Evolutionary conservation across 2,329 filamentous ascomycete species (phyloP), one percentile per base, ranked within the genome.

Genomic region (Exophiala sp.): DNA sequence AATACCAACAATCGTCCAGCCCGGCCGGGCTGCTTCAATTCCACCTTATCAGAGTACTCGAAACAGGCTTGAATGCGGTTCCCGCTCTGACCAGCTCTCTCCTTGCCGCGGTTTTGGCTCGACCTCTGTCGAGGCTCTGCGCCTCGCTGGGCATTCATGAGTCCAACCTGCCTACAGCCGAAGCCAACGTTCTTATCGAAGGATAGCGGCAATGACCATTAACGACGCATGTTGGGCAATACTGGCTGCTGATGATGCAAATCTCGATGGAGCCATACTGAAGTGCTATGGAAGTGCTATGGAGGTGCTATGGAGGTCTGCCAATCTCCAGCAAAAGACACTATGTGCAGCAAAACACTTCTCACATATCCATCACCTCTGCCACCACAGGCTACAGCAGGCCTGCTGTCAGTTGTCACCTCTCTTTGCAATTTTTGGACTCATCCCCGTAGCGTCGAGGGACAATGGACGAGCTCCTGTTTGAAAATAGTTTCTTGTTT

Each of bases 301-400:
- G 16, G 19, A 27, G 21, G 37, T 23, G 38, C 43, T 48, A 52
- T 44, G 45, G 40, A 46, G 46, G 24, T 32, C 18, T 37, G 32
- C 24, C 32, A 29, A 38, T 34, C 41, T 14, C 29, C 16, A n/a
- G 34, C 46, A 19, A 46, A 43, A 53, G 46, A 55, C 48, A 50
- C 14, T 52, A 52, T 52, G 45, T 55, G 48, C 48, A 50, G 45
- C 42, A 39, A 18, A n/a, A 39, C 16, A 46, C 50, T 29, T 23
- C 49, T 52, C 11, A 42, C 45, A 55, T 49, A 43, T 46, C 35
- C 50, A 48, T 34, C 39, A 43, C 8, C 27, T 34, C 10, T 43
- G 39, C 39, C 29, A 19, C 30, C 18, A 42, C 24, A 19, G 18
- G 21, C 18, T 47, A 29, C 45, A 23, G 40, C 23, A 37, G 16